Evolutionary conservation across 768 basidiomycete genomes (phyloP), one percentile per base, ranked within the genome.

Genomic region (Mrakia blollopis): DNA sequence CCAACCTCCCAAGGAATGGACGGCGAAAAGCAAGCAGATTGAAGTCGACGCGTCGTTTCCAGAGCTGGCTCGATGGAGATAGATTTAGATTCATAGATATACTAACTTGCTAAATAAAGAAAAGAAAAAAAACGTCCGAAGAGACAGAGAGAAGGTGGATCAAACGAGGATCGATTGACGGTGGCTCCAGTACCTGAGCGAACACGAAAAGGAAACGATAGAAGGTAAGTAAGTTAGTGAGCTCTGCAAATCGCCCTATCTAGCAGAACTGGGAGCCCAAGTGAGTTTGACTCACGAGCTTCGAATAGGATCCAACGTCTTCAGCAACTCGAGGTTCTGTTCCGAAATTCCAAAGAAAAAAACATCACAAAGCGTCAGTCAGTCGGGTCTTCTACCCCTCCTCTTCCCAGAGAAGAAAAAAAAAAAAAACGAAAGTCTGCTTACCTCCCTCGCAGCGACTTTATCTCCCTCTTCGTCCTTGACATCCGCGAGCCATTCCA

Each of bases 401-500:
- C 39, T 5, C 60, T n/a, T 9, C 41, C 28, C n/a, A n/a, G n/a
- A n/a, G n/a, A n/a, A n/a, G n/a, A n/a, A n/a, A n/a, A n/a, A n/a
- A n/a, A n/a, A n/a, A n/a, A n/a, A n/a, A n/a, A n/a, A n/a, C n/a
- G 1, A 47, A 62, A 14, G 41, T 57, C 14, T 10, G 5, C 39
- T 61, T 21, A 35, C 62, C 62, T 35, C 44, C 32, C n/a, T 68
- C 1, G 18, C 14, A 0, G 39, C 65, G 1, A 1, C 4, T 25
- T 6, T 21, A 44, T 86, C 86, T 2, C 60, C 60, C 0, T 30
- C 4, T 50, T 86, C 84, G 80, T 91, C 90, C 80, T 89, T 86
- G 2, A 89, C 86, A 81, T 95, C 92, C 0, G 93, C 94, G 78
- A 93, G 79, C 83, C 94, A 93, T 82, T 96, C 94, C 67, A 95